phyloP scores from a whole-genome alignment of 2,329 filamentous ascomycete genomes.

The Diaporthe destruens region DNA sequence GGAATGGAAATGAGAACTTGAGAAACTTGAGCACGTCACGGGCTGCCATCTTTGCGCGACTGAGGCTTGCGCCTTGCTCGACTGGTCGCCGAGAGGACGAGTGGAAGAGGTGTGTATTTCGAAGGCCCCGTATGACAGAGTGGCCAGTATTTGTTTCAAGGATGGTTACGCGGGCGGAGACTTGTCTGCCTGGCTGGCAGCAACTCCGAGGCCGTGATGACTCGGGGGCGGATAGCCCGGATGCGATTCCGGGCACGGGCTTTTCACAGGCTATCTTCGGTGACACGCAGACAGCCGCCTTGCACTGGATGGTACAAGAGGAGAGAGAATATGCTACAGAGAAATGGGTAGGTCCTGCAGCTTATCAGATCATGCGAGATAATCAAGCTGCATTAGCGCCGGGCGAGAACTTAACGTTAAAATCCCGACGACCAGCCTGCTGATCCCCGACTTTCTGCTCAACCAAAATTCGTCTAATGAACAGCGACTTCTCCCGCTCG shows the following conservation, averaged over 20 bases:
- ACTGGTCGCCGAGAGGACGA: too few relatives aligned
- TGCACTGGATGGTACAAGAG: neutral
- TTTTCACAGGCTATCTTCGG: neutral
- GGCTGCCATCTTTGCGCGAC: conserved; percentile 2
- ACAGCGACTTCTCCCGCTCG: neutral
- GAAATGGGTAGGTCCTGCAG: neutral
- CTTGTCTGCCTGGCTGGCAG: neutral
- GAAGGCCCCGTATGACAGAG: neutral
- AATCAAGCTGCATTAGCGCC: conserved; percentile 17
- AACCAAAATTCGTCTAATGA: too few relatives aligned
- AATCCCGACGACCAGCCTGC: neutral
- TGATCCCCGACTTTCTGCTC: neutral
- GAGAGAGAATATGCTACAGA: neutral
- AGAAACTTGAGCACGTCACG: conserved; percentile 21
- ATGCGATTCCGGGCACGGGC: neutral
- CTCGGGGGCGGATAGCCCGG: conserved; percentile 1
- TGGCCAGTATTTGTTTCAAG: neutral
- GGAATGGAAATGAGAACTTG: conserved; percentile 13
- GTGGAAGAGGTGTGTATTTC: too few relatives aligned
- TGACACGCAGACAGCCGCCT: too few relatives aligned
- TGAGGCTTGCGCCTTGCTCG: neutral
- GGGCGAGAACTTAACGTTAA: neutral
- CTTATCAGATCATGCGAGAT: conserved; percentile 38
- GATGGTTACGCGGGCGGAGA: neutral
- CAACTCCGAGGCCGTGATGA: neutral